phyloP scores from a whole-genome alignment of 2,329 filamentous ascomycete genomes.

The Fusarium nodosum region DNA sequence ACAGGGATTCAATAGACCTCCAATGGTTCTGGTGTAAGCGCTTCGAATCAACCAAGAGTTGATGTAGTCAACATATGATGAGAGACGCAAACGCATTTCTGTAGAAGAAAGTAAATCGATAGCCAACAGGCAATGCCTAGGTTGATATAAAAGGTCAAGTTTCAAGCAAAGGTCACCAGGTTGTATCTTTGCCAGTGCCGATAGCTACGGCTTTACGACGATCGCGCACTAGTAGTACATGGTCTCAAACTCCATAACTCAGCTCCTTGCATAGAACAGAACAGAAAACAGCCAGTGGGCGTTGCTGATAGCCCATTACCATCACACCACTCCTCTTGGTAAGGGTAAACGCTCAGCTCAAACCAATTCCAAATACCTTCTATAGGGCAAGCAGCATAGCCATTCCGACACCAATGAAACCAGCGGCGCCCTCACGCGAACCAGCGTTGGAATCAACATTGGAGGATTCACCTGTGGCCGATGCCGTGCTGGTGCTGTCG shows the following conservation, averaged over 20 bases:
- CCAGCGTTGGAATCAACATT: constrained; percentile 19
- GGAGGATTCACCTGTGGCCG: constrained; percentile 1
- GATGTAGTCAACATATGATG: background rate
- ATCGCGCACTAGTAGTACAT: constrained; percentile 30
- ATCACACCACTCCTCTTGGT: constrained; percentile 16
- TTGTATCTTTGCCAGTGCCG: constrained; percentile 2
- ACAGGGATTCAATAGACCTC: background rate
- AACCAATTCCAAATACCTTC: background rate
- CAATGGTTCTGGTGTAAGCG: constrained; percentile 4
- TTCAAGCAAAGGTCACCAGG: background rate
- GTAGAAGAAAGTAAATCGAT: background rate
- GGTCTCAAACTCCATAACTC: constrained; percentile 29
- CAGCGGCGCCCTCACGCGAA: constrained; percentile 33
- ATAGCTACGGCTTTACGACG: constrained; percentile 21
- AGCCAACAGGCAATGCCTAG: background rate
- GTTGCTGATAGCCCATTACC: constrained; percentile 3
- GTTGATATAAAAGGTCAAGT: background rate
- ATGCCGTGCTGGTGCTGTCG: constrained; percentile 13
- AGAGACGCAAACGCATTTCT: background rate
- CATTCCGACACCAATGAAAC: constrained; percentile 49
- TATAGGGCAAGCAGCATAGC: constrained; percentile 51
- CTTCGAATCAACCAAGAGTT: background rate
- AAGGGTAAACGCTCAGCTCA: background rate
- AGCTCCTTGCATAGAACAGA: constrained; percentile 19
- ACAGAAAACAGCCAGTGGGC: constrained; percentile 13